Base-by-base conservation (phyloP, 805 yeast genomes). In the Gaillardinia entomophila region DNA sequence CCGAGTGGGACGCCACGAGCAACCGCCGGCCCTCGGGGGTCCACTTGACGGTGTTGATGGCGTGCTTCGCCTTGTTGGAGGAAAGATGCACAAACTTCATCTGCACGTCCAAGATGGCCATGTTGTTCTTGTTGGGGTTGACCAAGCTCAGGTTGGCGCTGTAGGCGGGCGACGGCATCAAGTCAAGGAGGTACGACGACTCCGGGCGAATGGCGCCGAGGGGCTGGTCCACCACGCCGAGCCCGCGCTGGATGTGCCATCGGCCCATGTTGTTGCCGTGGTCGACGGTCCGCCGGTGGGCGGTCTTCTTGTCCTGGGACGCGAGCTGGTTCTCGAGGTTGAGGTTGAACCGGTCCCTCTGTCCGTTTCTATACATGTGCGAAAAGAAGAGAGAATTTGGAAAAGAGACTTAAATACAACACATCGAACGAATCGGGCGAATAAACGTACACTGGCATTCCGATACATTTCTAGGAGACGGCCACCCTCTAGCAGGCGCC, bases 1-100 rank as follows among this genome's bases (percentile, higher is more conserved):
- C 99, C 35, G 86, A 77, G 60, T 84, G 87, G 18, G 90, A 77
- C 0, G 95, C 95, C 4, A 94, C 95, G 17, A 92, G 68, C 31
- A 92, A 65, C 45, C 98, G 66, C 45, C 97, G 69, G 0, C 96
- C 97, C 46, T 88, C 97, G 0, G 97, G 97, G 0, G 98, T 92
- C 96, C 97, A 90, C 53, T 75, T 77, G n/a, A 86, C 79, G 2
- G 89, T 80, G 46, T 86, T 84, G 32, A 89, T 86, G 3, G 95
- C 85, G 61, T 90, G 96, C 49, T 83, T 81, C 8, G 88, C 86
- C 58, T 92, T 92, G 62, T 90, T 92, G 13, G 92, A 79, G 37
- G 94, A 80, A 30, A 89, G 71, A 61, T 90, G 97, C 3, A 87
- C 92, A 55, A 90, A 88, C 49, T 88, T 88, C 17, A 85, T 73